Evolutionary conservation across 2,329 filamentous ascomycete genomes (phyloP).

Genomic region (Chaetomium strumarium): DNA sequence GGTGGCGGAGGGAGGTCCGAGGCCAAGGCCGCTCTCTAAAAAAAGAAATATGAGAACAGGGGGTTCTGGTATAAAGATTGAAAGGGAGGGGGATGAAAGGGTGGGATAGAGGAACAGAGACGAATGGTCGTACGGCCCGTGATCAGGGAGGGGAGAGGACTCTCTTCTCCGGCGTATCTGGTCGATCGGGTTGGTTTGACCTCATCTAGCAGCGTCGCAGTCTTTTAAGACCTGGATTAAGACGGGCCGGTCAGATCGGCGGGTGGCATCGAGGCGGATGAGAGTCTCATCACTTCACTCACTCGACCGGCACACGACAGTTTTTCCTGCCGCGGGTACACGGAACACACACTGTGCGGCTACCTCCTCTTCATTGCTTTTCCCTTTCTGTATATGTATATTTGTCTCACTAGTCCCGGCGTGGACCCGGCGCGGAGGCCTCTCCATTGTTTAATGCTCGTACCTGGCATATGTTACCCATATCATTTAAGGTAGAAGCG

Average conservation of each 20-base stretch:
- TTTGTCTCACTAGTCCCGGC: not conserved
- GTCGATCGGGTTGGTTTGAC: not conserved
- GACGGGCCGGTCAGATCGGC: too few relatives aligned
- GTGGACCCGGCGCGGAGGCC: not conserved
- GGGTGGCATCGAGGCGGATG: too few relatives aligned
- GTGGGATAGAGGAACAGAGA: not conserved
- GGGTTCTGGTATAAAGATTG: too few relatives aligned
- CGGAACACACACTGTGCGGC: not conserved
- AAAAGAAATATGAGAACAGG: too few relatives aligned
- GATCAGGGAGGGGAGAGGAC: not conserved
- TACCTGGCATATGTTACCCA: not conserved
- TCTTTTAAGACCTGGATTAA: too few relatives aligned
- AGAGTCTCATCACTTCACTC: not conserved
- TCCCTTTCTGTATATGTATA: constrained; percentile 3
- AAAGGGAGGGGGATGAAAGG: not conserved
- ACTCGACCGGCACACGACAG: too few relatives aligned
- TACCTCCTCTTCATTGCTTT: not conserved
- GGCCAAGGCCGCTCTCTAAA: constrained; percentile 47
- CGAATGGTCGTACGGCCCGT: too few relatives aligned
- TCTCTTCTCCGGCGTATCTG: not conserved
- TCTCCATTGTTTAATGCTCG: constrained; percentile 3
- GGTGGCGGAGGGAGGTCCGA: constrained; percentile 25
- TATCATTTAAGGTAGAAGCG: not conserved
- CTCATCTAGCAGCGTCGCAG: too few relatives aligned
- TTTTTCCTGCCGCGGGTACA: not conserved